Conservation (phyloP, 257 asterid species). For the Solanum habrochaites region DNA sequence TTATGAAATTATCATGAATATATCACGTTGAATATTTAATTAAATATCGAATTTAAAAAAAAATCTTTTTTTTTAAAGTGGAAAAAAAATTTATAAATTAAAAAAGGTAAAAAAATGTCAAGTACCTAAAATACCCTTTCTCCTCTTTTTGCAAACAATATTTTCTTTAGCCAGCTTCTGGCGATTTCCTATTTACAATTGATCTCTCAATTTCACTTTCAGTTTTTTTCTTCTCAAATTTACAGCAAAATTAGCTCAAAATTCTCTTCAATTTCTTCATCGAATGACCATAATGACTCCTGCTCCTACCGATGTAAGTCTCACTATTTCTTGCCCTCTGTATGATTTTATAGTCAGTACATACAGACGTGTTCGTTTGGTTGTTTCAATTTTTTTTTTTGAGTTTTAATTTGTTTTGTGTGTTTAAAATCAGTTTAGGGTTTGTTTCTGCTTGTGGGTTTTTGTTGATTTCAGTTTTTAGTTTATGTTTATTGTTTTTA, state of each 20-base stretch:
- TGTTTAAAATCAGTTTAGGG: background rate
- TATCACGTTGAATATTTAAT: background rate
- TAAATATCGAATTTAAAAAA: background rate
- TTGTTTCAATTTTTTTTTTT: background rate
- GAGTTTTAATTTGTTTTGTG: background rate
- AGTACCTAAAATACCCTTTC: background rate
- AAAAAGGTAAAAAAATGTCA: background rate
- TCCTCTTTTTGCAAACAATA: background rate
- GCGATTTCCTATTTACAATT: background rate
- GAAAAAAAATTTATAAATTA: background rate
- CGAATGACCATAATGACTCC: background rate
- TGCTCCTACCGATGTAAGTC: background rate
- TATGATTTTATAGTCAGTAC: background rate
- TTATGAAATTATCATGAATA: background rate
- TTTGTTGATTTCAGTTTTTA: background rate
- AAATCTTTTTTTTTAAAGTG: background rate
- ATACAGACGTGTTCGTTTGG: background rate
- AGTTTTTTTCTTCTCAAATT: background rate
- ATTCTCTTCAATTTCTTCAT: background rate
- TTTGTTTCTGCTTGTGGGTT: background rate
- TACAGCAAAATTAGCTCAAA: background rate
- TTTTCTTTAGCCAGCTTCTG: background rate
- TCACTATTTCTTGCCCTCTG: background rate
- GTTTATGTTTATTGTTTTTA: background rate
- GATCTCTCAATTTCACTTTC: background rate